Percentiles rank a stretch among this genome's conserved stretches.
Conservation (phyloP, 495 filamentous ascomycete genomes). For the Lasiosphaeria hispida region DNA sequence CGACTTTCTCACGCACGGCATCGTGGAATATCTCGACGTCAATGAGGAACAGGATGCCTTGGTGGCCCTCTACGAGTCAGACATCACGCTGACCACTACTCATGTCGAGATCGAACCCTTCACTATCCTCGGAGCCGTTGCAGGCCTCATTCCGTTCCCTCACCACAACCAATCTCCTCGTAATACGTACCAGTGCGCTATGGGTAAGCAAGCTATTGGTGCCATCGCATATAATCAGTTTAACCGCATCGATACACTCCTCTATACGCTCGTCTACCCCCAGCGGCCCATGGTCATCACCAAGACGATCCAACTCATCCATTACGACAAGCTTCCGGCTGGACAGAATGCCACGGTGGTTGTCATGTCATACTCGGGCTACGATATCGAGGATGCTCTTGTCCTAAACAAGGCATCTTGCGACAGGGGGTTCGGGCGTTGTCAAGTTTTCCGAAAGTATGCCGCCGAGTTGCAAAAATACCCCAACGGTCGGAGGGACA, state of each 20-base stretch:
- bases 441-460: constrained; percentile 92
- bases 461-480: constrained; percentile 74
- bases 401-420: constrained; percentile 94
- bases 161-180: constrained; percentile 99
- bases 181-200: constrained; percentile 99
- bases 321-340: constrained; percentile 95
- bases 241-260: constrained; percentile 87
- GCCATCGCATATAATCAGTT: constrained; percentile 98
- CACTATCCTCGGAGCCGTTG: constrained; percentile 95
- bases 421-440: constrained; percentile 91
- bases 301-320: constrained; percentile 91
- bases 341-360: constrained; percentile 96
- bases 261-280: constrained; percentile 96
- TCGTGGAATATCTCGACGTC: constrained; percentile 95
- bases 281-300: constrained; percentile 98
- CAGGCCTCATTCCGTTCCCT: constrained; percentile 94
- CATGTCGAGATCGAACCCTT: constrained; percentile 98
- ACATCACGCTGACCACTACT: constrained; percentile 76
- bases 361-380: constrained; percentile 98
- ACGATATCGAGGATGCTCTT: constrained; percentile 98
- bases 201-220: constrained; percentile 99
- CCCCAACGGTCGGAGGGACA: constrained; percentile 74
- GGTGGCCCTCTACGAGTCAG: constrained; percentile 82
- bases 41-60: constrained; percentile 98
- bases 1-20: constrained; percentile 81